Evolutionary conservation across 345 rosid species (phyloP).

Genomic region (Linum usitatissimum): DNA sequence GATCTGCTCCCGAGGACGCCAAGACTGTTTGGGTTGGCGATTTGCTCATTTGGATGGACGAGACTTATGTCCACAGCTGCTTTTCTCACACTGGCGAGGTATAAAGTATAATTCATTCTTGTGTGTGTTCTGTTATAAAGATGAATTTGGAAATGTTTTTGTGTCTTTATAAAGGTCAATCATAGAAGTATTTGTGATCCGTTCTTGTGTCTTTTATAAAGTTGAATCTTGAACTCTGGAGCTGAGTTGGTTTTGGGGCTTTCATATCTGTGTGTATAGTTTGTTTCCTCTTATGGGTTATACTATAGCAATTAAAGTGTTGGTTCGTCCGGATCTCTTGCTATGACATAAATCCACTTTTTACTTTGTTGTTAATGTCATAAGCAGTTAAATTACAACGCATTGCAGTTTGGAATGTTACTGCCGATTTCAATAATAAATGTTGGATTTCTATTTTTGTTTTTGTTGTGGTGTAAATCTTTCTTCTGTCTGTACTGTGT

Average conservation of each 20-base stretch:
- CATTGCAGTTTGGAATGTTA: not conserved
- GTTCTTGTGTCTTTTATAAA: slow-evolving; percentile 5
- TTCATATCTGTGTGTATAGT: not conserved
- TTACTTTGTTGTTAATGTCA: not conserved
- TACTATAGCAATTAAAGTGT: too few relatives aligned
- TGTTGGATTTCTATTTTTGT: not conserved
- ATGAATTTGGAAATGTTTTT: not conserved
- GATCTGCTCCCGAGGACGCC: slow-evolving; percentile 39
- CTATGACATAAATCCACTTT: not conserved
- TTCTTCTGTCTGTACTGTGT: not conserved
- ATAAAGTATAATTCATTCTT: not conserved
- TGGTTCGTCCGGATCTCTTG: not conserved
- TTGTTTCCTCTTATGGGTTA: not conserved
- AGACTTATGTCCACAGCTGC: slow-evolving; percentile 60
- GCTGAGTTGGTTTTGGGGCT: not conserved
- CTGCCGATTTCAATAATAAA: not conserved
- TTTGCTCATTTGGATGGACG: slow-evolving; percentile 76
- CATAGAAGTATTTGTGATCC: too few relatives aligned
- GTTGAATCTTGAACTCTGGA: not conserved
- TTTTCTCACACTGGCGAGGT: slow-evolving; percentile 77
- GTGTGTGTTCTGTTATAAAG: not conserved
- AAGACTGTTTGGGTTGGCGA: slow-evolving; percentile 82
- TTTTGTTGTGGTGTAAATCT: not conserved
- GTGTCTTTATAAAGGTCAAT: not conserved
- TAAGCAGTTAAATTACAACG: not conserved